Evolutionary conservation across 192 early-diverging fungal species (phyloP).

Genomic region (Backusella parvicylindrica): DNA sequence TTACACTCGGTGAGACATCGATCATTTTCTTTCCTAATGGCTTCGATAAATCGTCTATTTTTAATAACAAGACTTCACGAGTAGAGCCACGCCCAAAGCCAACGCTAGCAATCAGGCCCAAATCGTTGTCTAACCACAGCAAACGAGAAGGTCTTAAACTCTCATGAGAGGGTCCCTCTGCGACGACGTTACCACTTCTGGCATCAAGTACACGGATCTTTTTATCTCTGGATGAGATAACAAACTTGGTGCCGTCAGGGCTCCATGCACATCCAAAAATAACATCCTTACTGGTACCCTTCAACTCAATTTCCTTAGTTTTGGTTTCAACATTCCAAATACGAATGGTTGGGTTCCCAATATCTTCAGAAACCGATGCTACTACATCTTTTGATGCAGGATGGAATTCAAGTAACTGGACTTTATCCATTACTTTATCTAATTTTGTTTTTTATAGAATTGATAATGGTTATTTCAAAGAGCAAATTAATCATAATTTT

Average conservation of each 20-base stretch:
- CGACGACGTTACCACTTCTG: constrained; percentile 51
- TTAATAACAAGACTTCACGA: constrained; percentile 63
- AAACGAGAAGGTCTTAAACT: constrained; percentile 63
- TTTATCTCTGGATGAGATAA: constrained; percentile 62
- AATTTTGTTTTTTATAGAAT: not conserved
- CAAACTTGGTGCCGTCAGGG: constrained; percentile 64
- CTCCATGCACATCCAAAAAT: constrained; percentile 50
- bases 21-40: constrained; percentile 45
- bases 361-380: constrained; percentile 56
- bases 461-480: not conserved
- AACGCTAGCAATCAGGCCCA: constrained; percentile 52
- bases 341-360: constrained; percentile 41
- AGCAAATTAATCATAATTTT: not conserved
- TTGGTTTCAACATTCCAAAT: constrained; percentile 55
- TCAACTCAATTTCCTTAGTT: constrained; percentile 32
- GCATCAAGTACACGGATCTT: constrained; percentile 66
- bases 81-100: constrained; percentile 74
- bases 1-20: constrained; percentile 74
- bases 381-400: constrained; percentile 56
- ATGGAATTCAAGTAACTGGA: constrained; percentile 52
- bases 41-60: constrained; percentile 35
- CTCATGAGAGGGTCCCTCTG: constrained; percentile 61
- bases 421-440: constrained; percentile 48
- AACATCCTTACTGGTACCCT: constrained; percentile 32
- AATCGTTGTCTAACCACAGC: constrained; percentile 57